Percentiles rank a stretch among this genome's conserved stretches.
These are phyloP conservation scores for Anethum foeniculum DNA, from an alignment of 140 eudicot genomes.

Conservation along the genomic window DNA sequence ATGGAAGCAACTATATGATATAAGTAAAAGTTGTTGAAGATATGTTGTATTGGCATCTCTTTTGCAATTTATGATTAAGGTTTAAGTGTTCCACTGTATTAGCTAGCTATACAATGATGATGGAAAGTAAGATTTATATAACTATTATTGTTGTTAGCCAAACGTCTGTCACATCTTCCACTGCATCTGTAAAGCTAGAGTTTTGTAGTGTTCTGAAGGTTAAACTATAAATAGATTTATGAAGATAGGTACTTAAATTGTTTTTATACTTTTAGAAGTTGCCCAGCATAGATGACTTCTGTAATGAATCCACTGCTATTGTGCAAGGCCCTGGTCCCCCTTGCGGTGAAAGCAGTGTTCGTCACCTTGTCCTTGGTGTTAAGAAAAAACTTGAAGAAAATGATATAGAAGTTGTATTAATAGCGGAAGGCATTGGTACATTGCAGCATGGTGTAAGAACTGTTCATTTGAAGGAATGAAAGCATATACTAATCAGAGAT, in stretches of 20 bases:
- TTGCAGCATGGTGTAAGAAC: background rate
- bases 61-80: background rate
- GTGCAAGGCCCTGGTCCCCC: background rate
- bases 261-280: background rate
- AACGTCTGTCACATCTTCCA: background rate
- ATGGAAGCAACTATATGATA: background rate
- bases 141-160: background rate
- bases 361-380: background rate
- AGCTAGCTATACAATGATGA: background rate
- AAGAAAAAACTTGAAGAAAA: background rate
- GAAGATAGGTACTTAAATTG: background rate
- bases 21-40: background rate
- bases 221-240: background rate
- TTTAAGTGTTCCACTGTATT: background rate
- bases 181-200: background rate
- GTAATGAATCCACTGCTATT: background rate
- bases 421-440: background rate
- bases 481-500: background rate
- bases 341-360: background rate
- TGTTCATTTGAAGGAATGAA: background rate
- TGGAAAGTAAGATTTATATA: background rate
- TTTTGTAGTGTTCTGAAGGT: background rate
- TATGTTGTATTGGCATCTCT: background rate
- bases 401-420: background rate
- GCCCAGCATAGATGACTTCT: background rate